These are phyloP conservation scores for Maudiozyma serrabonitensis DNA, from an alignment of 805 yeast species.

Conservation along the genomic window DNA sequence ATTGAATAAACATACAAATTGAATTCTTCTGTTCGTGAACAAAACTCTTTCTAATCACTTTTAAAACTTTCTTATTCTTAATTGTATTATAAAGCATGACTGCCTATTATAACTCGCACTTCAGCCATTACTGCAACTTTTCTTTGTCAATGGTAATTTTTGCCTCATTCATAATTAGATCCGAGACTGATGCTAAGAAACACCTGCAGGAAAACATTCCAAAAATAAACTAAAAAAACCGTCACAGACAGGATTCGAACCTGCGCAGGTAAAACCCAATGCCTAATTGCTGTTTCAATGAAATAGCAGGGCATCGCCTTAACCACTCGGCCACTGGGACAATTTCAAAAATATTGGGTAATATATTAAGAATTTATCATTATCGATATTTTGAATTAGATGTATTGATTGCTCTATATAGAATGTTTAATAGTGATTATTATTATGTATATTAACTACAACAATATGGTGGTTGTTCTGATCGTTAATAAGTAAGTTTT, in stretches of 20 bases:
- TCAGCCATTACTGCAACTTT: neutral
- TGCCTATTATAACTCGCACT: neutral
- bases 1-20: no score
- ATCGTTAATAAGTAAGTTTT: no score
- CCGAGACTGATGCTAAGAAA: neutral
- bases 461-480: no score
- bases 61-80: neutral
- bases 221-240: conserved; percentile 38
- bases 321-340: conserved; percentile 89
- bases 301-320: conserved; percentile 86
- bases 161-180: neutral
- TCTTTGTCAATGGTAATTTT: no score
- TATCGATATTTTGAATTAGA: no score
- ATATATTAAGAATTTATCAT: no score
- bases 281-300: conserved; percentile 48
- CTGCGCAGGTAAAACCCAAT: conserved; percentile 93
- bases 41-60: no score
- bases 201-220: neutral
- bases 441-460: no score
- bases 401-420: no score
- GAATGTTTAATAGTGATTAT: no score
- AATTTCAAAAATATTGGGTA: neutral
- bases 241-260: conserved; percentile 99
- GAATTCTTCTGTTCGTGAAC: neutral
- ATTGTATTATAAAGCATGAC: neutral